phyloP scores from a whole-genome alignment of 83 land plant species.

The Thuja plicata region DNA sequence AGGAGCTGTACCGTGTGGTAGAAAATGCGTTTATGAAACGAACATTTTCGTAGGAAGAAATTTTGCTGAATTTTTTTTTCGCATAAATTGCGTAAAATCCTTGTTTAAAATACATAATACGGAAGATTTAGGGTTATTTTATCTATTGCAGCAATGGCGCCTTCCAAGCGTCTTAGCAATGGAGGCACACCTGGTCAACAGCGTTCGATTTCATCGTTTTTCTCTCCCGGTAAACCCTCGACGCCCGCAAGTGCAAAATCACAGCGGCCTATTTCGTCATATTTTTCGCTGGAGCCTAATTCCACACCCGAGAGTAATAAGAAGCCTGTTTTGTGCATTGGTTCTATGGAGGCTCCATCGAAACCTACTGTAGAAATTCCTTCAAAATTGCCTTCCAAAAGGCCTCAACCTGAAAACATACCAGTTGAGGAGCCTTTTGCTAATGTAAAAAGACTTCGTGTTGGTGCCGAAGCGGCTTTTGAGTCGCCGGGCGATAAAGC shows the following conservation, averaged over 20 bases:
- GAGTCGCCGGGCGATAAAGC: neutral
- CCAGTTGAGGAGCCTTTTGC: neutral
- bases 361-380: neutral
- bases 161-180: conserved; percentile 47
- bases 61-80: neutral
- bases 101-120: too few relatives aligned
- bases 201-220: conserved; percentile 71
- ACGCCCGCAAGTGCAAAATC: conserved; percentile 7
- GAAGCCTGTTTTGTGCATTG: conserved; percentile 4
- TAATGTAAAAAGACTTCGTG: neutral
- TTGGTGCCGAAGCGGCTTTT: neutral
- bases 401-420: neutral
- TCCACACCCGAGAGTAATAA: neutral
- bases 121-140: neutral
- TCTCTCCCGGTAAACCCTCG: conserved; percentile 34
- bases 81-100: too few relatives aligned
- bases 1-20: neutral
- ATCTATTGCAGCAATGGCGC: conserved; percentile 18
- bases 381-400: neutral
- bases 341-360: neutral
- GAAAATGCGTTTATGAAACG: neutral
- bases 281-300: neutral
- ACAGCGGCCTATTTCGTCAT: conserved; percentile 12
- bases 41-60: neutral
- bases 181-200: conserved; percentile 68